phyloP scores from a whole-genome alignment of 2,329 filamentous ascomycete species.

The Aspergillaceae sp. region DNA sequence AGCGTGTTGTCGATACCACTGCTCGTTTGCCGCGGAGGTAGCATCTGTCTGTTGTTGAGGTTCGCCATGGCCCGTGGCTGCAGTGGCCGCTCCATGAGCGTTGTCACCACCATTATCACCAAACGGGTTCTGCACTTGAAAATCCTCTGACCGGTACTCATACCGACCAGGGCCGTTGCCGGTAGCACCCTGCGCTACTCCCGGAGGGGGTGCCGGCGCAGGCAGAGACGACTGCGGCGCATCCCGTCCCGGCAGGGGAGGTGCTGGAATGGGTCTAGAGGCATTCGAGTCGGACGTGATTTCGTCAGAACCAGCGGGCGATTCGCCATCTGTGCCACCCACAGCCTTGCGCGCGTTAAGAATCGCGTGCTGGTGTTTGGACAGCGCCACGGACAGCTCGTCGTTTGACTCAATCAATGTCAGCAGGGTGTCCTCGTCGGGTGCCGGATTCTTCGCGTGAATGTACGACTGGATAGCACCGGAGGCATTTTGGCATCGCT shows the following conservation, averaged over 20 bases:
- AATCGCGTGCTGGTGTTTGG: slow-evolving; percentile 73
- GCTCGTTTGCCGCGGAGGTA: not conserved
- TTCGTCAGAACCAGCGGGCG: slow-evolving; percentile 10
- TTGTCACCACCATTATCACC: slow-evolving; percentile 21
- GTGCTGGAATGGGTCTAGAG: slow-evolving; percentile 8
- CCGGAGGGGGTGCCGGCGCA: slow-evolving; percentile 5
- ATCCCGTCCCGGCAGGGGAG: slow-evolving; percentile 10
- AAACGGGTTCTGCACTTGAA: slow-evolving; percentile 35
- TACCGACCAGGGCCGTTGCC: slow-evolving; percentile 12
- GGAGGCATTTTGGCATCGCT: slow-evolving; percentile 73
- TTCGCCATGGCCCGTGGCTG: not conserved
- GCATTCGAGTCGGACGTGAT: slow-evolving; percentile 8
- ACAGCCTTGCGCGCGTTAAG: slow-evolving; percentile 46
- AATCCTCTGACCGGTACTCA: slow-evolving; percentile 32
- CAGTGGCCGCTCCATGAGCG: too few species aligned
- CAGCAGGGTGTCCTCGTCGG: slow-evolving; percentile 90
- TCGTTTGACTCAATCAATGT: slow-evolving; percentile 92
- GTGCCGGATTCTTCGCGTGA: slow-evolving; percentile 63
- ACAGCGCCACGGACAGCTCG: slow-evolving; percentile 72
- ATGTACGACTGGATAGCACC: slow-evolving; percentile 82
- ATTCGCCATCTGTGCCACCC: slow-evolving; percentile 13
- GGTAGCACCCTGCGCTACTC: slow-evolving; percentile 1
- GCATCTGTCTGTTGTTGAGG: not conserved
- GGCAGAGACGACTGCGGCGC: slow-evolving; percentile 1
- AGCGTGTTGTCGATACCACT: not conserved